phyloP scores from a whole-genome alignment of 352 stramenopile genomes.

The Phytophthora meadii region DNA sequence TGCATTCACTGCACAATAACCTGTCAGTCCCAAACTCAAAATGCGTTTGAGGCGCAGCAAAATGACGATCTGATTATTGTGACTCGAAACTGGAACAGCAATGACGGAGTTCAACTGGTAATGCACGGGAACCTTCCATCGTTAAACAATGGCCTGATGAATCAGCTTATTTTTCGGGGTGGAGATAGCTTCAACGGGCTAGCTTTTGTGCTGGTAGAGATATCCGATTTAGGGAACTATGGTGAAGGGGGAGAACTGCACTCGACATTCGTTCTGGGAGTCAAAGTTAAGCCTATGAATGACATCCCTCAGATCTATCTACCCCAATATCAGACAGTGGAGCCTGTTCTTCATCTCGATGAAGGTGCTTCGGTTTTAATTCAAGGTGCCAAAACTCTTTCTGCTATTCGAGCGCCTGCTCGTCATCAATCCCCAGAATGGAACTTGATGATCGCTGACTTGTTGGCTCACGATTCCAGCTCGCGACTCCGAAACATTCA shows the following conservation, averaged over 20 bases:
- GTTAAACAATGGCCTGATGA: conserved; percentile 49
- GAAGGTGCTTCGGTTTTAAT: conserved; percentile 51
- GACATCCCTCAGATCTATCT: conserved; percentile 49
- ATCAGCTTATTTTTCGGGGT: conserved; percentile 45
- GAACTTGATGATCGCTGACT: conserved; percentile 40
- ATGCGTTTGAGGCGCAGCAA: conserved; percentile 1
- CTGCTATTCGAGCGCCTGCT: not conserved
- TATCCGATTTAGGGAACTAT: conserved; percentile 53
- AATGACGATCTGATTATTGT: conserved; percentile 26
- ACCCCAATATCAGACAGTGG: conserved; percentile 43
- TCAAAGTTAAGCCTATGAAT: conserved; percentile 47
- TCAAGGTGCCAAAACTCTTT: conserved; percentile 38
- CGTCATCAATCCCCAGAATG: conserved; percentile 4
- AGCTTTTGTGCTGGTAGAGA: conserved; percentile 47
- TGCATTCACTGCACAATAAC: conserved; percentile 48
- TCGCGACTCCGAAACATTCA: conserved; percentile 28
- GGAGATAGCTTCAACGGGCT: conserved; percentile 38
- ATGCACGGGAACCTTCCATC: conserved; percentile 33
- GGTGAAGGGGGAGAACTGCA: conserved; percentile 29
- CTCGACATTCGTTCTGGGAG: conserved; percentile 41
- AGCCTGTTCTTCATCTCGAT: conserved; percentile 48
- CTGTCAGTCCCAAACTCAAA: not conserved
- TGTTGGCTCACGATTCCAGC: conserved; percentile 31
- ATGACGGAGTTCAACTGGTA: conserved; percentile 26
- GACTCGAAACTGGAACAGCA: conserved; percentile 15